Base-by-base conservation (phyloP, 202 grass and related monocot genomes). In the Dendrocalamus latiflorus region DNA sequence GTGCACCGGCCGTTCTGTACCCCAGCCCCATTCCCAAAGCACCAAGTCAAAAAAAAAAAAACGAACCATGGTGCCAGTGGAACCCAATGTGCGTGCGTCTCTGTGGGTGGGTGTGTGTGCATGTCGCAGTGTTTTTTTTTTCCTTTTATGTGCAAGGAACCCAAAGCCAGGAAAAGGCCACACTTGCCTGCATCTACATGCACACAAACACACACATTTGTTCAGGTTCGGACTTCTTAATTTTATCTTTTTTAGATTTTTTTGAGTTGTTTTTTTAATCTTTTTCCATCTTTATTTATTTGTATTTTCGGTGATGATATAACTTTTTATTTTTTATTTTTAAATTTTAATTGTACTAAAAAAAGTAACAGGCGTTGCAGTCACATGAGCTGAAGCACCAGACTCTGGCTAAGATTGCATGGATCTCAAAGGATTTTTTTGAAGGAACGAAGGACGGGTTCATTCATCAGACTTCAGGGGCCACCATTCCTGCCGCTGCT, bases 1-100 rank as follows among this genome's bases (percentile, higher is more conserved):
- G 87, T 89, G 87, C 86, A 61, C 86, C 75, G 74, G 49, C 75
- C 80, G 80, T 74, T 75, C 68, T 79, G 86, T 75, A 5, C 16
- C 16, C 5, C 59, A 4, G 57, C 68, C 42, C 16, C 81, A 39
- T 54, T 89, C 63, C 87, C 87, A 54, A 81, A 6, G 5, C 54
- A 6, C 69, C 55, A 71, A 61, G 87, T 84, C 87, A 84, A 84
- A 81, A 62, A 76, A 33, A 5, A 36, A 36, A 36, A 53, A 77
- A 65, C 85, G 65, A 49, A 24, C 73, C 65, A 72, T 59, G 61
- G 75, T 73, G 63, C 21, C 68, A 44, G 50, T n/a, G 65, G 74
- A 72, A 48, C 58, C 75, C 80, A 79, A 25, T 39, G 70, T 41
- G 22, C 10, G 5, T 28, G 28, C 20, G 1, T 47, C 9, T n/a